These are phyloP conservation scores for Rusavskia elegans DNA, from an alignment of 495 filamentous ascomycete species.

Conservation along the genomic window DNA sequence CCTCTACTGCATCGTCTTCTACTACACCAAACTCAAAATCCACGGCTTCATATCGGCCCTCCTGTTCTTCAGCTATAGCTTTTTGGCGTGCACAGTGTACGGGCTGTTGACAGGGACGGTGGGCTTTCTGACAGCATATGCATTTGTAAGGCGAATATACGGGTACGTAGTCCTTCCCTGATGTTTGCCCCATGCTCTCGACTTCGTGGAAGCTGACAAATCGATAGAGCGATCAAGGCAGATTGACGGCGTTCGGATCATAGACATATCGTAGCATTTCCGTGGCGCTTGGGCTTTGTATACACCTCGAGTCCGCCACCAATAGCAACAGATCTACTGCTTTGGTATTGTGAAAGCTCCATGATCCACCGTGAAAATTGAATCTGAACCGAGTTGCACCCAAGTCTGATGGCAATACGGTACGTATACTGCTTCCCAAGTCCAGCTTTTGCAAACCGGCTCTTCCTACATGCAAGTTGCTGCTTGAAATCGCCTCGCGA, in stretches of 20 bases:
- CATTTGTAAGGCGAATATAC: constrained; percentile 81
- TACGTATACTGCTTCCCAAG: too few relatives aligned
- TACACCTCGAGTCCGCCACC: too few relatives aligned
- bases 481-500: too few relatives aligned
- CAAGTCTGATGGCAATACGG: too few relatives aligned
- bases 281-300: background rate
- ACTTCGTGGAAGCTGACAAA: background rate
- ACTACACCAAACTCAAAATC: constrained; percentile 67
- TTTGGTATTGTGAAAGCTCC: too few relatives aligned
- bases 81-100: constrained; percentile 71
- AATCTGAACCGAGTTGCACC: too few relatives aligned
- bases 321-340: too few relatives aligned
- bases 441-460: too few relatives aligned
- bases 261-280: background rate
- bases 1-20: constrained; percentile 77
- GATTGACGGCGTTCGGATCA: constrained; percentile 14
- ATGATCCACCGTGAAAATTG: too few relatives aligned
- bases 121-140: constrained; percentile 76
- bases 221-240: constrained; percentile 24
- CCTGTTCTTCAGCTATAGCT: constrained; percentile 76
- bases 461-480: too few relatives aligned
- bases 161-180: constrained; percentile 33
- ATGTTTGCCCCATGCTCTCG: background rate
- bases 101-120: constrained; percentile 74
- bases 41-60: constrained; percentile 64